Conservation (phyloP, 164 flowering plant species). For the Tetracentron sinense region DNA sequence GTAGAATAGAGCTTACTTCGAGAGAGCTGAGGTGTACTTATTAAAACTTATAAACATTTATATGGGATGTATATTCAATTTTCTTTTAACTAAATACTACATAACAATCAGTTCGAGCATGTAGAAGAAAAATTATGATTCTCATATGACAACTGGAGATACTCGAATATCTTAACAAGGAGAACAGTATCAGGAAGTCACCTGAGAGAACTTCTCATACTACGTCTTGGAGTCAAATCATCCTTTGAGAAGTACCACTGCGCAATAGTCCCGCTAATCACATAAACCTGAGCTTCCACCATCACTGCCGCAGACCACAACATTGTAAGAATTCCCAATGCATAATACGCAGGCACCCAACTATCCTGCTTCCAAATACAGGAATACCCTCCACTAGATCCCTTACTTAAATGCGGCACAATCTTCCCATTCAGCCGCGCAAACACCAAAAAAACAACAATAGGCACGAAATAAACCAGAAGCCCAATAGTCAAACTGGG, state of each 20-base stretch:
- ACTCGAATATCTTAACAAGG: too few relatives aligned
- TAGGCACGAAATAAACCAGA: conserved; percentile 47
- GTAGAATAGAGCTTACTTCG: too few relatives aligned
- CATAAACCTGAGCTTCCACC: conserved; percentile 63
- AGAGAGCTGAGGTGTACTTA: too few relatives aligned
- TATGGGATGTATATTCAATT: too few relatives aligned
- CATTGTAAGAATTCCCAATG: conserved; percentile 66
- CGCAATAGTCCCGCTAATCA: conserved; percentile 63
- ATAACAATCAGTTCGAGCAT: too few relatives aligned
- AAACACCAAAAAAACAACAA: conserved; percentile 64
- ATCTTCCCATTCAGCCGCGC: conserved; percentile 57
- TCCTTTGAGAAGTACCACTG: conserved; percentile 73
- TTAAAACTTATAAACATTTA: too few relatives aligned
- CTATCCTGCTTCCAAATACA: conserved; percentile 70
- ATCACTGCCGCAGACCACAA: conserved; percentile 54
- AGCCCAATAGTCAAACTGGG: conserved; percentile 45
- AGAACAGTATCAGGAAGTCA: conserved; percentile 13
- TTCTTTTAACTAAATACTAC: too few relatives aligned
- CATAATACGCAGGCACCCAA: conserved; percentile 73
- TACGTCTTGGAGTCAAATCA: conserved; percentile 35
- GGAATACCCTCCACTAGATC: conserved; percentile 35
- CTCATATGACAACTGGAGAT: too few relatives aligned
- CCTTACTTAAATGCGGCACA: conserved; percentile 21
- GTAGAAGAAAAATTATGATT: too few relatives aligned
- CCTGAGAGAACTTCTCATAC: conserved; percentile 62